A percentile compares a stretch with the other conserved stretches of the same genome.
phyloP scores from a whole-genome alignment of 2,329 filamentous ascomycete species.

The Fusarium acutatum region DNA sequence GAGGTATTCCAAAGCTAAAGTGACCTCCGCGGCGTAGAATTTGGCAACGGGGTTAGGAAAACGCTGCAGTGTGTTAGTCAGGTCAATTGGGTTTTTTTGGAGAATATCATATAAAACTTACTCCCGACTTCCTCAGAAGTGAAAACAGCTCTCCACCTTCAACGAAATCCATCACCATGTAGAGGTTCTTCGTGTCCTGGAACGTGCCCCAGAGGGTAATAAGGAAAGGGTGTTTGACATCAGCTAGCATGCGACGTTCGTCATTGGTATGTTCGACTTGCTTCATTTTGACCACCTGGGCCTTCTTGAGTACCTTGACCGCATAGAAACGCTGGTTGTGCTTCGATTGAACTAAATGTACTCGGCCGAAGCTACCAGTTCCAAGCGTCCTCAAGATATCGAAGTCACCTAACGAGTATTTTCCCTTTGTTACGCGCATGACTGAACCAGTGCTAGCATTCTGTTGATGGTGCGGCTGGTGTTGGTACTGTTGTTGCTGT shows the following conservation, averaged over 20 bases:
- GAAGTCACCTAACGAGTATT: conserved; percentile 94
- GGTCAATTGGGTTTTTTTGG: background rate
- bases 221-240: conserved; percentile 97
- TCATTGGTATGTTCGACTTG: conserved; percentile 99
- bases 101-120: conserved; percentile 50
- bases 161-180: conserved; percentile 99
- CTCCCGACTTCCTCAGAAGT: conserved; percentile 90
- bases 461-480: conserved; percentile 46
- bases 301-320: conserved; percentile 98
- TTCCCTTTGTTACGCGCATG: conserved; percentile 86
- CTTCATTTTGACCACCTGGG: conserved; percentile 99
- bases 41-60: conserved; percentile 99
- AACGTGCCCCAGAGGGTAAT: conserved; percentile 99
- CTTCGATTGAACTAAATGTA: conserved; percentile 96
- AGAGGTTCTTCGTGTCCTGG: conserved; percentile 92
- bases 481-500: conserved; percentile 39
- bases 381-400: conserved; percentile 89
- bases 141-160: conserved; percentile 98
- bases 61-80: conserved; percentile 64
- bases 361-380: conserved; percentile 95
- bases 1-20: conserved; percentile 92
- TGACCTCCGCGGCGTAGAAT: conserved; percentile 98
- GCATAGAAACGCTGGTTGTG: conserved; percentile 99
- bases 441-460: conserved; percentile 48
- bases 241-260: conserved; percentile 92